These are phyloP conservation scores for Plasmodium fragile DNA, from an alignment of 169 alveolate species.

Conservation along the genomic window DNA sequence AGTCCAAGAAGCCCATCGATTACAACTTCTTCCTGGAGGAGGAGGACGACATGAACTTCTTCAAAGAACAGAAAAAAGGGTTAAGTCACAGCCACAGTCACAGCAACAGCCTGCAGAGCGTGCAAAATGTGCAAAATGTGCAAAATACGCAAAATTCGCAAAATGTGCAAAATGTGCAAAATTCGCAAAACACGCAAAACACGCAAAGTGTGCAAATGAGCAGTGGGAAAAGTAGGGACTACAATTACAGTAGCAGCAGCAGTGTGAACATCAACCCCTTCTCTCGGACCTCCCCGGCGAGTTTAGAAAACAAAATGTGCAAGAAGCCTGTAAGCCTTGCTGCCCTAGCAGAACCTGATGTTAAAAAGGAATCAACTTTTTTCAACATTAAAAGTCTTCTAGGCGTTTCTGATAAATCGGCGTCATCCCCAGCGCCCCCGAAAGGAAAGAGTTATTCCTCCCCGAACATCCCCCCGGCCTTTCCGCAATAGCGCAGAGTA, in stretches of 20 bases:
- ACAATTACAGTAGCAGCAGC: background rate
- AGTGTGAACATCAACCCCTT: conserved; percentile 13
- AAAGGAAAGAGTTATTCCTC: conserved; percentile 4
- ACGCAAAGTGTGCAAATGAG: background rate
- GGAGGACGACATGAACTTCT: conserved; percentile 64
- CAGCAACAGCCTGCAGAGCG: background rate
- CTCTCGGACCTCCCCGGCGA: background rate
- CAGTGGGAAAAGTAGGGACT: background rate
- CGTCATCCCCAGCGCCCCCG: background rate
- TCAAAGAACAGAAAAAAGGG: conserved; percentile 31
- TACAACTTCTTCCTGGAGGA: conserved; percentile 60
- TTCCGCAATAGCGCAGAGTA: conserved; percentile 14
- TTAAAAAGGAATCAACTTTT: conserved; percentile 30
- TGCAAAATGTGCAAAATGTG: background rate
- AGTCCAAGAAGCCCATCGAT: conserved; percentile 19
- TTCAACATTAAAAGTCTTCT: conserved; percentile 47
- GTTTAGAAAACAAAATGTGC: conserved; percentile 29
- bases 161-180: background rate
- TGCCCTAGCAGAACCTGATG: background rate
- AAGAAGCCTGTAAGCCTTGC: conserved; percentile 3
- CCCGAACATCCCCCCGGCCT: conserved; percentile 13
- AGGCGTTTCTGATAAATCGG: conserved; percentile 30
- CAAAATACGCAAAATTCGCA: background rate
- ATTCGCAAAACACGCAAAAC: background rate
- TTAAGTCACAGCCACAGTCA: background rate